phyloP scores from a whole-genome alignment of 257 asterid genomes.

The Primulina tabacum region DNA sequence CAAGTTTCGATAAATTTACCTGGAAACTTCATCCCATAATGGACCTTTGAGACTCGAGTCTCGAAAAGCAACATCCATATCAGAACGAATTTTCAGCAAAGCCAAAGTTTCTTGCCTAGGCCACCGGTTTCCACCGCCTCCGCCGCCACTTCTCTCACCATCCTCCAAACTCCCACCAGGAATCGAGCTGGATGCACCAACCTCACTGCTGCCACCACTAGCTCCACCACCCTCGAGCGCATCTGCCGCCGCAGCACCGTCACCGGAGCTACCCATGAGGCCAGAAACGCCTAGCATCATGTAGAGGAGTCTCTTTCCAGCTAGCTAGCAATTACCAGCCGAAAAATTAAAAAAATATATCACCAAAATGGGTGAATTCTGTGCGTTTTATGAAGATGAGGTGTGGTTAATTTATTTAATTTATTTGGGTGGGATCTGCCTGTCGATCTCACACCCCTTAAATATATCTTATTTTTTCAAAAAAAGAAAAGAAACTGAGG shows the following conservation, averaged over 20 bases:
- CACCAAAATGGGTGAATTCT: conserved; percentile 74
- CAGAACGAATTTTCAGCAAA: conserved; percentile 75
- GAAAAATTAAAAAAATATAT: conserved; percentile 31
- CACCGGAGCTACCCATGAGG: conserved; percentile 30
- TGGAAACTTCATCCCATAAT: conserved; percentile 95
- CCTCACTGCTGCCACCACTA: conserved; percentile 71
- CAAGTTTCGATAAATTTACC: conserved; percentile 32
- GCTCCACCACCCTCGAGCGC: conserved; percentile 59
- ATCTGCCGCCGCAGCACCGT: conserved; percentile 34
- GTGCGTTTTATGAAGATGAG: conserved; percentile 69
- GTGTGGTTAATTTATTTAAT: conserved; percentile 84
- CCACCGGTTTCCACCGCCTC: conserved; percentile 79
- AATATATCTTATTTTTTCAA: conserved; percentile 20
- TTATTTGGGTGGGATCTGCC: conserved; percentile 93
- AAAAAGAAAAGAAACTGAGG: conserved; percentile 30
- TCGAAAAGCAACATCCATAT: conserved; percentile 74
- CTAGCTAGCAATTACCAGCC: conserved; percentile 24
- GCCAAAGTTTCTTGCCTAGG: conserved; percentile 93
- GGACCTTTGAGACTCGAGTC: conserved; percentile 95
- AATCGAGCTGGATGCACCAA: conserved; percentile 34
- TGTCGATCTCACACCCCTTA: conserved; percentile 69
- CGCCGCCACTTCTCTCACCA: conserved; percentile 45
- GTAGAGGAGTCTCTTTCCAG: conserved; percentile 10
- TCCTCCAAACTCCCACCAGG: conserved; percentile 44
- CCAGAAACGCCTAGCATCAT: conserved; percentile 60